Percentiles rank a stretch among this genome's conserved stretches.
Conservation (phyloP, 371 early-diverging fungal species). For the Mortierella sp. region DNA sequence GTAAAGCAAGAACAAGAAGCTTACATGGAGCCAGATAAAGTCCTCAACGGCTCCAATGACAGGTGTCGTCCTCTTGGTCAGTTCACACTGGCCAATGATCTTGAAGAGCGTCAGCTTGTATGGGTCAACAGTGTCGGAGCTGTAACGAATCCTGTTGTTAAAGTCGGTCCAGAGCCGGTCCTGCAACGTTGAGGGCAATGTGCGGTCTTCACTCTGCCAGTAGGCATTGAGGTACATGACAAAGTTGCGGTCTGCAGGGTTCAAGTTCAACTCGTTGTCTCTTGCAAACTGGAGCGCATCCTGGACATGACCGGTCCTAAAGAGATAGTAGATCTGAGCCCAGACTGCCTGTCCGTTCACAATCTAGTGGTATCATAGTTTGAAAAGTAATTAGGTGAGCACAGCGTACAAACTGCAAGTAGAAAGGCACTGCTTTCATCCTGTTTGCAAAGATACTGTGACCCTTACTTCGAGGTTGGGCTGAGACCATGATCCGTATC, state of each 20-base stretch:
- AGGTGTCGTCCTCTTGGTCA: constrained; percentile 71
- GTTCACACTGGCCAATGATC: constrained; percentile 89
- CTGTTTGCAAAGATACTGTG: too few species aligned
- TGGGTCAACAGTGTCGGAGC: constrained; percentile 74
- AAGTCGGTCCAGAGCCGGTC: constrained; percentile 70
- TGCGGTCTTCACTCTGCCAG: constrained; percentile 61
- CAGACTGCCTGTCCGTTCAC: constrained; percentile 80
- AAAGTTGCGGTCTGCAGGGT: constrained; percentile 72
- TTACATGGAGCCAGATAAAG: constrained; percentile 54
- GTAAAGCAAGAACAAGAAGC: background rate
- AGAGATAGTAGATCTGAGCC: constrained; percentile 85
- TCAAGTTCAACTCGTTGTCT: constrained; percentile 63
- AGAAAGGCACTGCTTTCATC: background rate
- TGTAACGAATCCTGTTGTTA: constrained; percentile 68
- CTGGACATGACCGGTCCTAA: constrained; percentile 78
- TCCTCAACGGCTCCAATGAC: constrained; percentile 58
- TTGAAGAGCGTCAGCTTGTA: constrained; percentile 91
- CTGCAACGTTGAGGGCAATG: constrained; percentile 63
- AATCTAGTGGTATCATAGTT: constrained; percentile 58
- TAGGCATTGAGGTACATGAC: constrained; percentile 78
- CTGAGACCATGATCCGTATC: constrained; percentile 64
- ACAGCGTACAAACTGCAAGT: background rate
- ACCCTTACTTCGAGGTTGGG: constrained; percentile 65
- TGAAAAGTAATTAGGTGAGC: background rate
- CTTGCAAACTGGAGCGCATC: constrained; percentile 77